Conservation (phyloP, 495 filamentous ascomycete genomes). For the Chaetomidium leptoderma region DNA sequence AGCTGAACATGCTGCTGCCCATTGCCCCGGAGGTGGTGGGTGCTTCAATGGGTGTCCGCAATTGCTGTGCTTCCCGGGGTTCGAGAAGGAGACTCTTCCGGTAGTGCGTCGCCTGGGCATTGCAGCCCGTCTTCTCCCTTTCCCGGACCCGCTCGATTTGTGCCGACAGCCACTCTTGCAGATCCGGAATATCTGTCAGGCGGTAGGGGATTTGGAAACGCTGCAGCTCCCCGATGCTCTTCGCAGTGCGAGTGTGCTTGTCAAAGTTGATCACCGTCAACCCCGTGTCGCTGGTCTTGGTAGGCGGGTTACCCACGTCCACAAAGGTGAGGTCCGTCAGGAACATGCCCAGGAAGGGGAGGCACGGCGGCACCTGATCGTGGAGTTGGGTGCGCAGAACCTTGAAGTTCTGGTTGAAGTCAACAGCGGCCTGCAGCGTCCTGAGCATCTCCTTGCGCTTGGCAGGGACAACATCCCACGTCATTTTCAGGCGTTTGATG, state of each 20-base stretch:
- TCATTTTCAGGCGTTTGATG: conserved; percentile 84
- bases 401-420: conserved; percentile 85
- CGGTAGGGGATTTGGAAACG: conserved; percentile 96
- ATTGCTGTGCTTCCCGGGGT: conserved; percentile 61
- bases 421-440: conserved; percentile 72
- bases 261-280: conserved; percentile 94
- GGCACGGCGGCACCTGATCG: conserved; percentile 82
- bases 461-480: conserved; percentile 85
- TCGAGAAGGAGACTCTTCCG: conserved; percentile 85
- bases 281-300: conserved; percentile 47
- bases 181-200: conserved; percentile 75
- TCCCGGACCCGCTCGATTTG: conserved; percentile 79
- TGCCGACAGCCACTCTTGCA: conserved; percentile 89
- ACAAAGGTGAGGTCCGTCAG: conserved; percentile 84
- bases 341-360: conserved; percentile 96
- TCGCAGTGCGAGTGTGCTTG: conserved; percentile 91
- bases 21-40: conserved; percentile 9
- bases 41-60: conserved; percentile 49
- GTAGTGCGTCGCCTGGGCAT: conserved; percentile 75
- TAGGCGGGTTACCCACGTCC: conserved; percentile 87
- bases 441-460: conserved; percentile 81
- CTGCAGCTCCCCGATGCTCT: conserved; percentile 92
- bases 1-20: conserved; percentile 32
- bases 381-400: conserved; percentile 84
- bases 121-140: conserved; percentile 60